Base-by-base conservation (phyloP, 805 yeast species). In the Tetrapisispora taiwanensis region DNA sequence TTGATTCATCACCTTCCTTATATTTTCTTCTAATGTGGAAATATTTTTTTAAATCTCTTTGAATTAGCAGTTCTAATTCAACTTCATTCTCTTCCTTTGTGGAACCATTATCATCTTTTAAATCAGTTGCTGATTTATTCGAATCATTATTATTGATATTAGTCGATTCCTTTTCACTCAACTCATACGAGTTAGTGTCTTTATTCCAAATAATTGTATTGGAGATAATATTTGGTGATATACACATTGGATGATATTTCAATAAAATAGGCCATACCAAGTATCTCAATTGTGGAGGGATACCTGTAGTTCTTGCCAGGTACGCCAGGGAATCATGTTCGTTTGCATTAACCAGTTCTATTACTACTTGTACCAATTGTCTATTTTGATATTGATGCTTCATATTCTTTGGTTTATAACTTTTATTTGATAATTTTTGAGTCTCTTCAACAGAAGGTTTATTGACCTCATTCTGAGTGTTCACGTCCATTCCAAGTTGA, bases 251-350 rank as follows among this genome's bases (percentile, higher is more conserved):
- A 60, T 89, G 97, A 54, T 78, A 78, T 52, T 79, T 79, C 46
- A 89, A 63, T 41, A 89, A 62, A 4, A 85, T 65, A 1, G 96
- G 95, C 97, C 97, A 89, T 7, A 85, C 83, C 45, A 73, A 69
- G 51, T 77, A 78, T 47, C 97, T 72, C 43, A 87, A 68, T 45
- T 78, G 73, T 1, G 95, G 90, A 1, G 97, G 97, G 24, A 88
- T 70, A 3, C 97, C 97, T 45, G 78, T 69, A 51, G 81, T 88
- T 49, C 95, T 72, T 5, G 95, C 90, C 7, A 89, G 63, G 50
- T 78, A 68, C 1, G 97, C 94, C 39, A 89, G 64, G 0, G 88
- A 85, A 39, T 80, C 78, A 46, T 80, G 80, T 56, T 89, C 84
- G 46, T 75, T 76, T 15, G 71, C 69, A 39, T 66, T 67, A 5